Evolutionary conservation across 2,329 filamentous ascomycete genomes (phyloP).

Genomic region (Talaromyces pinophilus): DNA sequence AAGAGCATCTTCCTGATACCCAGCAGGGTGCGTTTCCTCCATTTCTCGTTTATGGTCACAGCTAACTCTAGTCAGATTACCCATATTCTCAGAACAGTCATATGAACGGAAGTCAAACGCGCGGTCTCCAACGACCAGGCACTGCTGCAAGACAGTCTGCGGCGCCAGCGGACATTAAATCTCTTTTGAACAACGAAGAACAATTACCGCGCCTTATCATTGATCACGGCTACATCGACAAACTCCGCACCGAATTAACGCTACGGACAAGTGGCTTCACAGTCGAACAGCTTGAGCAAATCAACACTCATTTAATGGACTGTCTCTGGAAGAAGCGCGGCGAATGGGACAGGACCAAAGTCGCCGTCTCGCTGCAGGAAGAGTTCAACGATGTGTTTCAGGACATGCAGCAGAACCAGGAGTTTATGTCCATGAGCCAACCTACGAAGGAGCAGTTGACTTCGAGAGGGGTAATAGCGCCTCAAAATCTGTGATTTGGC

Average conservation of each 20-base stretch:
- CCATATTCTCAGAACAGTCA: slow-evolving; percentile 34
- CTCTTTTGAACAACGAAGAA: slow-evolving; percentile 39
- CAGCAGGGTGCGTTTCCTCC: slow-evolving; percentile 50
- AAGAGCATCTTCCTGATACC: slow-evolving; percentile 65
- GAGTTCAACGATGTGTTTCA: slow-evolving; percentile 71
- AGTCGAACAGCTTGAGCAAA: slow-evolving; percentile 93
- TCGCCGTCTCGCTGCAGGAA: slow-evolving; percentile 62
- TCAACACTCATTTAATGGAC: slow-evolving; percentile 88
- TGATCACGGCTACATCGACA: slow-evolving; percentile 54
- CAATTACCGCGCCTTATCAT: slow-evolving; percentile 38
- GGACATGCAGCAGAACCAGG: slow-evolving; percentile 60
- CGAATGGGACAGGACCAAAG: slow-evolving; percentile 80
- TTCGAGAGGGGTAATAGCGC: slow-evolving; percentile 29
- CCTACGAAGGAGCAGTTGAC: slow-evolving; percentile 36
- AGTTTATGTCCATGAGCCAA: slow-evolving; percentile 40
- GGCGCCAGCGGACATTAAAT: slow-evolving; percentile 34
- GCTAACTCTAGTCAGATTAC: slow-evolving; percentile 29
- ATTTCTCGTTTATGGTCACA: no score
- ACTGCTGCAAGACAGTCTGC: slow-evolving; percentile 32
- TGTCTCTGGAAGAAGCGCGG: slow-evolving; percentile 76
- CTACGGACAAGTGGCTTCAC: slow-evolving; percentile 72
- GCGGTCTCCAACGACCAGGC: slow-evolving; percentile 34
- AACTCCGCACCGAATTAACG: slow-evolving; percentile 65
- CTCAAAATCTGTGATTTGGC: slow-evolving; percentile 8
- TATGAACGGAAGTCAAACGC: slow-evolving; percentile 41